These are phyloP conservation scores for Citrus reticulata DNA, from an alignment of 345 rosid genomes.

Conservation along the genomic window DNA sequence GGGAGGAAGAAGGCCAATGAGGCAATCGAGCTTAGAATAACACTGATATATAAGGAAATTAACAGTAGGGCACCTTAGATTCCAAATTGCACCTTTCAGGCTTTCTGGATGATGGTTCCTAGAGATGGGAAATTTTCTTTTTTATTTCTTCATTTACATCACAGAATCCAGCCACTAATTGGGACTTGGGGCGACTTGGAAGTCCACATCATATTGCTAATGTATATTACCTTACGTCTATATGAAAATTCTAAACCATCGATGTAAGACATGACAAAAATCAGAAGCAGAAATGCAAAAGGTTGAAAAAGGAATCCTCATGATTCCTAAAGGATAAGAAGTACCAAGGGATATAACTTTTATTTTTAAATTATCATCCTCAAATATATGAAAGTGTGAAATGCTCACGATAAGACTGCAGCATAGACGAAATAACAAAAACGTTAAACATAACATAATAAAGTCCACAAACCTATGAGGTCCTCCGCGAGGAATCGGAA, in stretches of 20 bases:
- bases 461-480: slow-evolving; percentile 74
- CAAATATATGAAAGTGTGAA: neutral
- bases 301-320: neutral
- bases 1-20: neutral
- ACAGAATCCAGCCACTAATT: no score
- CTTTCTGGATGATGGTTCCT: no score
- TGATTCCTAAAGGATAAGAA: neutral
- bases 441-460: neutral
- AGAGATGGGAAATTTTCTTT: no score
- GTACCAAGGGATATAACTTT: neutral
- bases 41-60: neutral
- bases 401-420: neutral
- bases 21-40: no score
- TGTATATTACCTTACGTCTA: neutral
- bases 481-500: slow-evolving; percentile 95
- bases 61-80: no score
- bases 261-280: neutral
- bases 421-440: neutral
- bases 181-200: no score
- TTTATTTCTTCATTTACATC: no score
- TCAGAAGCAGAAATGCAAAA: neutral
- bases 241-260: neutral
- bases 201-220: neutral
- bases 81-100: no score
- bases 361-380: neutral